phyloP scores from a whole-genome alignment of 1,139 yeast species.

The Debaryomyces sp. region DNA sequence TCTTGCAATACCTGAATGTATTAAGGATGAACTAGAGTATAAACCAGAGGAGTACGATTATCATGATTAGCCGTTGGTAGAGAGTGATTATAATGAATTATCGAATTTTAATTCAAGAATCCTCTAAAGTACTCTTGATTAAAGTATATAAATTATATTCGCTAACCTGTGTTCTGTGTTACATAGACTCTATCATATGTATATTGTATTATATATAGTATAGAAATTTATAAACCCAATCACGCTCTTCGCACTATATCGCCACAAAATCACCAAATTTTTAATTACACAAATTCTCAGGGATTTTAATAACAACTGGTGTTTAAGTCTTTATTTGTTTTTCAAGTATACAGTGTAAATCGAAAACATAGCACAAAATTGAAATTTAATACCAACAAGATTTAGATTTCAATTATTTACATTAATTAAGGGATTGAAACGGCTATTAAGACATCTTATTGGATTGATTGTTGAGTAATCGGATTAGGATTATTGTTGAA shows the following conservation, averaged over 20 bases:
- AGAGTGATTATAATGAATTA: no score
- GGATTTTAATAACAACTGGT: constrained; percentile 4
- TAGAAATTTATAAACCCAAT: background rate
- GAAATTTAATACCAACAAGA: constrained; percentile 13
- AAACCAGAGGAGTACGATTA: no score
- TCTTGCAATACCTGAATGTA: no score
- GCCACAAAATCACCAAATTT: constrained; percentile 15
- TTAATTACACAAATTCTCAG: constrained; percentile 15
- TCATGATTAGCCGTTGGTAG: no score
- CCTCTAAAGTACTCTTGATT: no score
- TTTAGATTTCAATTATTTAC: constrained; percentile 4
- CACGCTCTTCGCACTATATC: background rate
- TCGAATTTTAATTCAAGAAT: no score
- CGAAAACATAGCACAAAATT: constrained; percentile 18
- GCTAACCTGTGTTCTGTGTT: no score
- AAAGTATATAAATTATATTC: no score
- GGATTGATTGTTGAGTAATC: constrained; percentile 5
- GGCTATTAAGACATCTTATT: background rate
- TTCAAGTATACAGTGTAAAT: constrained; percentile 10
- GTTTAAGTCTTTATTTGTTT: constrained; percentile 10
- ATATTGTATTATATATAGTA: no score
- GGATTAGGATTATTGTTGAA: background rate
- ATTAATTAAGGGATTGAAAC: background rate
- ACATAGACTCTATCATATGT: no score
- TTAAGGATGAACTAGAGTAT: no score